Conservation (phyloP, 1,284 basidiomycete species). For the Ganoderma multipileum region DNA sequence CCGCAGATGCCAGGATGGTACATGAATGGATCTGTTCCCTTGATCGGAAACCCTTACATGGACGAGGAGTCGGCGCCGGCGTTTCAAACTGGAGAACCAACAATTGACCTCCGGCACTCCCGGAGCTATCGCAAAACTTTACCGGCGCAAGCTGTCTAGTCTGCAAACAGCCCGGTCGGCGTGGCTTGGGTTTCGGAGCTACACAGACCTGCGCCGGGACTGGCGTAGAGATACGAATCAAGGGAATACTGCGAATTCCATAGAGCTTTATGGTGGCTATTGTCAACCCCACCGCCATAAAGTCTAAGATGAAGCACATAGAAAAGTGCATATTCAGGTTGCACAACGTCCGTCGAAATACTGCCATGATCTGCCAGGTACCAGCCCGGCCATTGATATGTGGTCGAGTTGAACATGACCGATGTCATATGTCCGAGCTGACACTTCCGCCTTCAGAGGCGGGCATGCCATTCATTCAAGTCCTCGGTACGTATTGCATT, state of each 20-base stretch:
- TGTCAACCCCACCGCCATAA: neutral
- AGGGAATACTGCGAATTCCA: neutral
- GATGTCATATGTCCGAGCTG: neutral
- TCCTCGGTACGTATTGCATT: constrained; percentile 4
- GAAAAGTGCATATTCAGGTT: too few relatives aligned
- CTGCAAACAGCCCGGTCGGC: constrained; percentile 6
- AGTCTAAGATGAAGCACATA: neutral
- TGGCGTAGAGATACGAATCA: neutral
- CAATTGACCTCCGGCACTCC: constrained; percentile 20
- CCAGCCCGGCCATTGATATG: neutral
- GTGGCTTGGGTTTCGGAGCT: neutral
- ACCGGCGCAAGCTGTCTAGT: constrained; percentile 7
- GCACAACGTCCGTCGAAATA: neutral
- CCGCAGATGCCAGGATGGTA: neutral
- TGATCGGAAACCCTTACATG: constrained; percentile 20
- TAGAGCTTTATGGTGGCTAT: neutral
- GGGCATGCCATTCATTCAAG: neutral
- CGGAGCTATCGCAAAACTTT: constrained; percentile 22
- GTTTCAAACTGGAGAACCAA: neutral
- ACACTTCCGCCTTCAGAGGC: neutral
- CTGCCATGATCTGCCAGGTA: neutral
- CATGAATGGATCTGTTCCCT: constrained; percentile 6
- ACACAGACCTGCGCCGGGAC: neutral
- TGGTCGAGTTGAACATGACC: neutral
- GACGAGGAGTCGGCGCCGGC: neutral